These are phyloP conservation scores for Linnemannia exigua DNA, from an alignment of 192 early-diverging fungal species.

Conservation along the genomic window DNA sequence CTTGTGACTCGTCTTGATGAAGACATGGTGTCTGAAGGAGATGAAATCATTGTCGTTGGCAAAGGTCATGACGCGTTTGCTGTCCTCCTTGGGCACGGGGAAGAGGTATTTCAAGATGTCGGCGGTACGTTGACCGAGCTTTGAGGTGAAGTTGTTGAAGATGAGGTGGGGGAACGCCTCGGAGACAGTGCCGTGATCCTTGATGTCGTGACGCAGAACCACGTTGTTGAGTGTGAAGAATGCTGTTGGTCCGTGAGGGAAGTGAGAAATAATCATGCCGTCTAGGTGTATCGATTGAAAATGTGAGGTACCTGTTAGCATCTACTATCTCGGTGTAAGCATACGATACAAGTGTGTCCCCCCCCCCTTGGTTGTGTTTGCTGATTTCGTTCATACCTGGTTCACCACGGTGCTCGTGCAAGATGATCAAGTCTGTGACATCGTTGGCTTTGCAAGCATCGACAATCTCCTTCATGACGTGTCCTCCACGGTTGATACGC, in stretches of 20 bases:
- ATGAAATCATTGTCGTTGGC: slow-evolving; percentile 97
- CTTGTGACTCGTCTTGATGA: slow-evolving; percentile 87
- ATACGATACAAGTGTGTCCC: too few relatives aligned
- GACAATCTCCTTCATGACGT: slow-evolving; percentile 96
- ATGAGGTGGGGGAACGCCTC: slow-evolving; percentile 98
- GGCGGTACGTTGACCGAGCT: slow-evolving; percentile 83
- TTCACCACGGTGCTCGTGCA: slow-evolving; percentile 96
- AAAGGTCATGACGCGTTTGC: slow-evolving; percentile 98
- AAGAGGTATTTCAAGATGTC: slow-evolving; percentile 95
- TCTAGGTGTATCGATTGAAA: slow-evolving; percentile 61
- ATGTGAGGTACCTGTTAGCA: background rate
- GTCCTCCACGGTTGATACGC: slow-evolving; percentile 97
- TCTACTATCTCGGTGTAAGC: background rate
- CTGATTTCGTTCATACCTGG: slow-evolving; percentile 71
- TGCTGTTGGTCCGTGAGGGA: slow-evolving; percentile 98
- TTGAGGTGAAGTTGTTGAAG: slow-evolving; percentile 94
- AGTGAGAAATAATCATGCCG: slow-evolving; percentile 94
- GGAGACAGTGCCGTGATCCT: slow-evolving; percentile 95
- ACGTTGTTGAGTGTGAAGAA: slow-evolving; percentile 99
- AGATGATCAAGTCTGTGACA: slow-evolving; percentile 94
- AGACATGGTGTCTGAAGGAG: slow-evolving; percentile 98
- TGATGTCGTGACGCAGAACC: slow-evolving; percentile 97
- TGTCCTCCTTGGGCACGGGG: slow-evolving; percentile 97
- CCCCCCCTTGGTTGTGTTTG: background rate
- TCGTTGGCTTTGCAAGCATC: slow-evolving; percentile 96